A percentile compares a stretch with the other conserved stretches of the same genome.
Conservation (phyloP, 805 yeast genomes). For the Nakazawaea ishiwadae region DNA sequence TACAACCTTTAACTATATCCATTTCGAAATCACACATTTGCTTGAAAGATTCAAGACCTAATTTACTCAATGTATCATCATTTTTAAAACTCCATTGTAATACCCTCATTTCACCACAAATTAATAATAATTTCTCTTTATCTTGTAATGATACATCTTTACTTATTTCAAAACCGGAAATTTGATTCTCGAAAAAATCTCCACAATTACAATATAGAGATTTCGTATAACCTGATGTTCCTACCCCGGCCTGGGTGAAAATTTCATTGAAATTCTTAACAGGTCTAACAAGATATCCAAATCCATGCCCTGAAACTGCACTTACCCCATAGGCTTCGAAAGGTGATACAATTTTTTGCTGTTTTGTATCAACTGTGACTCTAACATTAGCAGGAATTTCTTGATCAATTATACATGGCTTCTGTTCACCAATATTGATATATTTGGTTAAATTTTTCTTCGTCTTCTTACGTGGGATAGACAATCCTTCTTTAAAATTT, state of each 20-base stretch:
- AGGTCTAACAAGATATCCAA: constrained; percentile 72
- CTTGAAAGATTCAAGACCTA: constrained; percentile 45
- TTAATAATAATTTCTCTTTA: constrained; percentile 38
- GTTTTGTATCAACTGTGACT: constrained; percentile 71
- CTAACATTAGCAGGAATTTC: constrained; percentile 74
- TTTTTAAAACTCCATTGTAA: constrained; percentile 45
- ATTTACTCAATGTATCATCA: constrained; percentile 42
- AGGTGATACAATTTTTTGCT: constrained; percentile 64
- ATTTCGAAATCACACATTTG: constrained; percentile 69
- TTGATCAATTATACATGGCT: constrained; percentile 48
- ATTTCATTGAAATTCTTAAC: constrained; percentile 56
- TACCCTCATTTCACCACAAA: constrained; percentile 62
- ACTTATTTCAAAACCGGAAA: too few relatives aligned
- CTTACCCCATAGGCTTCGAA: constrained; percentile 60
- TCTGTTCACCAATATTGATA: constrained; percentile 68
- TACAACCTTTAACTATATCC: constrained; percentile 46
- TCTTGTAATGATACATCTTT: constrained; percentile 17
- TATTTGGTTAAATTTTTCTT: constrained; percentile 59
- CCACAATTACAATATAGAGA: constrained; percentile 65
- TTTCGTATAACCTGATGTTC: constrained; percentile 64
- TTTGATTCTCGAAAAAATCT: constrained; percentile 43
- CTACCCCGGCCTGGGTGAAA: constrained; percentile 60
- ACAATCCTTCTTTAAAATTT: constrained; percentile 59
- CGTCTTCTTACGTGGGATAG: constrained; percentile 43
- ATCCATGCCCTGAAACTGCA: constrained; percentile 57